A percentile compares a stretch with the other conserved stretches of the same genome.
Evolutionary conservation across 2,329 filamentous ascomycete species (phyloP).

Genomic region (Penicillium sp.): DNA sequence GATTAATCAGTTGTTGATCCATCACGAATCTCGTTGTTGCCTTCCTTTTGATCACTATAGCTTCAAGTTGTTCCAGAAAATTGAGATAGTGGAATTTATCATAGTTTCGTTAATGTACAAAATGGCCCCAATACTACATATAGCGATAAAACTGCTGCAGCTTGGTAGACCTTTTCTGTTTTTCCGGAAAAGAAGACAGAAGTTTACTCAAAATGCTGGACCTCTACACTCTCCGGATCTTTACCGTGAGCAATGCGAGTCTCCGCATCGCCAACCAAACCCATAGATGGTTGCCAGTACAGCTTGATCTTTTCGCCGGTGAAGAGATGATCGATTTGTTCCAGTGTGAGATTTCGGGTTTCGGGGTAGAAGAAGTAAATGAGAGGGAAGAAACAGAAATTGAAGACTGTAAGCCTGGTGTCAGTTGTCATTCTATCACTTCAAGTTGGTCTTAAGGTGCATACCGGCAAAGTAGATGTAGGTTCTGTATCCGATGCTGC

Average conservation of each 20-base stretch:
- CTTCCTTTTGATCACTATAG: too few species aligned
- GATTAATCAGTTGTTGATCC: too few species aligned
- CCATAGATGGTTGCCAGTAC: slow-evolving; percentile 36
- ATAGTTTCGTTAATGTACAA: neutral
- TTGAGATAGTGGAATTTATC: neutral
- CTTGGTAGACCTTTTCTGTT: neutral
- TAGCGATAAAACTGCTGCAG: neutral
- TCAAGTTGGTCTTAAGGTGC: neutral
- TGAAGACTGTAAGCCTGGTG: slow-evolving; percentile 39
- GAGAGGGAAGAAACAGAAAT: slow-evolving; percentile 55
- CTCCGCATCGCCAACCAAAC: slow-evolving; percentile 26
- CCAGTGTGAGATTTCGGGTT: slow-evolving; percentile 35
- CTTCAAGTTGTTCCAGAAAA: neutral
- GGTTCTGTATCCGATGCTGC: slow-evolving; percentile 44
- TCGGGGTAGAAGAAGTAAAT: slow-evolving; percentile 50
- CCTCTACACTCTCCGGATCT: slow-evolving; percentile 15
- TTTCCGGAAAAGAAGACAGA: too few species aligned
- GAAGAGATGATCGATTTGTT: slow-evolving; percentile 45
- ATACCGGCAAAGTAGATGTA: slow-evolving; percentile 49
- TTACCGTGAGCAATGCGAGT: slow-evolving; percentile 20
- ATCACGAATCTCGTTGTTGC: too few species aligned
- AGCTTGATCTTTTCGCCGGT: slow-evolving; percentile 35
- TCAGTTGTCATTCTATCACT: too few species aligned
- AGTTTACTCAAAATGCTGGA: slow-evolving; percentile 30
- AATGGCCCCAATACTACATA: too few species aligned